These are phyloP conservation scores for Myrmaecium sp. DNA, from an alignment of 2,329 filamentous ascomycete genomes.

Conservation along the genomic window DNA sequence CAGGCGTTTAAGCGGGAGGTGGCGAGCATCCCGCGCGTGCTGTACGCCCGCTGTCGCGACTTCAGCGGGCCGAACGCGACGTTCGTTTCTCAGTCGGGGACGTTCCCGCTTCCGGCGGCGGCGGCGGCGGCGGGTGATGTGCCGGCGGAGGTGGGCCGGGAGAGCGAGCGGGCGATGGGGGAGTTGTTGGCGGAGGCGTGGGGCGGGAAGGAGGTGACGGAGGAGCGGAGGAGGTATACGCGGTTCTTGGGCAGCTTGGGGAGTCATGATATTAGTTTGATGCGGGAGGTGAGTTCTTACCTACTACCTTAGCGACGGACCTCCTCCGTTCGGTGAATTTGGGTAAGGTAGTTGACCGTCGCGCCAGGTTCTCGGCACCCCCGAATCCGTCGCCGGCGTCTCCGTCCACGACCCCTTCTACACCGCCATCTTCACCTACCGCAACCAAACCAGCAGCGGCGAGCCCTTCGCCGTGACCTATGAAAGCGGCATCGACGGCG, in stretches of 20 bases:
- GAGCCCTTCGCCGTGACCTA: conserved; percentile 38
- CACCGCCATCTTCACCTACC: conserved; percentile 2
- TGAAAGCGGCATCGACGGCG: conserved; percentile 36
- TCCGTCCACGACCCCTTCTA: conserved; percentile 4
- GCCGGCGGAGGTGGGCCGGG: conserved; percentile 9
- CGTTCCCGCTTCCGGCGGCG: conserved; percentile 26
- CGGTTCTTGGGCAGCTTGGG: conserved; percentile 32
- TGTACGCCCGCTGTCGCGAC: conserved; percentile 37
- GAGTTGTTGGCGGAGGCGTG: conserved; percentile 18
- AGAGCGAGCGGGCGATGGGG: conserved; percentile 10
- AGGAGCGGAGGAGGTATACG: conserved; percentile 16
- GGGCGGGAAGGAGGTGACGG: conserved; percentile 12
- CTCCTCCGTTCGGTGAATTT: no score
- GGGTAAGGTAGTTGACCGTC: no score
- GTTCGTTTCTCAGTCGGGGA: conserved; percentile 33
- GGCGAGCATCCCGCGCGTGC: conserved; percentile 31
- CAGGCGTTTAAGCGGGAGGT: conserved; percentile 37
- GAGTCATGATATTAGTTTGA: conserved; percentile 36
- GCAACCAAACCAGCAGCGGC: conserved; percentile 7
- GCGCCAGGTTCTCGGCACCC: conserved; percentile 4
- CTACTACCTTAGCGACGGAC: no score
- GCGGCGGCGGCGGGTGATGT: conserved; percentile 27
- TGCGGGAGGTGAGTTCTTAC: conserved; percentile 39
- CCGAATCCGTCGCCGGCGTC: conserved; percentile 3
- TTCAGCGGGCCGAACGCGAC: conserved; percentile 36